Base-by-base conservation (phyloP, 768 basidiomycete species). In the Russula olivacea region DNA sequence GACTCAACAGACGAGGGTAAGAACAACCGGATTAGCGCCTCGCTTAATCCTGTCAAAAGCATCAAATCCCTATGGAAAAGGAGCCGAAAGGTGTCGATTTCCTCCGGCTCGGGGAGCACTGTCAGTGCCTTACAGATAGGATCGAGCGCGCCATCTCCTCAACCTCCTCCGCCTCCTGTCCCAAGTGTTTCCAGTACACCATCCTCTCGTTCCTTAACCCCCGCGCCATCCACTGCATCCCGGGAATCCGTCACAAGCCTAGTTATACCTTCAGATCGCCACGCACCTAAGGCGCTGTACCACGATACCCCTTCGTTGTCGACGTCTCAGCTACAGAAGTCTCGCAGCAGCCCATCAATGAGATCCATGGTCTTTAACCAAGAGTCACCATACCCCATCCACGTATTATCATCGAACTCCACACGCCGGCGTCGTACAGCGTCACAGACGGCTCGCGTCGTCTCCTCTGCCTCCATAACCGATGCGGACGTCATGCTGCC, bases 31-130 rank as follows among this genome's bases (percentile, higher is more conserved):
- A 40, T 77, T 58, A 75, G 79, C 28, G 71, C 82, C 36, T 83
- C 86, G 0, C 74, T 91, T 48, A 87, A 89, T 76, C 84, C 83
- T 32, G 86, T 90, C 56, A 90, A 84, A 73, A 81, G 80, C 62
- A 81, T 92, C 69, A 87, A 83, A 73, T 87, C 83, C 64, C 71
- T 93, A 23, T 93, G 91, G 90, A 82, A 88, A 68, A 89, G 81
- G 79, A 88, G 86, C 68, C 83, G 79, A 58, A 82, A 80, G 66
- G 81, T 61, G 3, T 71, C 69, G 8, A 76, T 67, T 68, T 52
- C 69, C 17, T 75, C 79, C 32, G 70, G 74, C 28, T 71, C 79
- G 32, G 58, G 62, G 63, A 60, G 50, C 51, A 38, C 41, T 47
- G 48, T 47, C 50, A 23, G 51, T 47, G 59, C 51, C 58, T 58